Percentiles rank a stretch among this genome's conserved stretches.
Evolutionary conservation across 768 basidiomycete species (phyloP).

Genomic region (Podaxis rugospora): DNA sequence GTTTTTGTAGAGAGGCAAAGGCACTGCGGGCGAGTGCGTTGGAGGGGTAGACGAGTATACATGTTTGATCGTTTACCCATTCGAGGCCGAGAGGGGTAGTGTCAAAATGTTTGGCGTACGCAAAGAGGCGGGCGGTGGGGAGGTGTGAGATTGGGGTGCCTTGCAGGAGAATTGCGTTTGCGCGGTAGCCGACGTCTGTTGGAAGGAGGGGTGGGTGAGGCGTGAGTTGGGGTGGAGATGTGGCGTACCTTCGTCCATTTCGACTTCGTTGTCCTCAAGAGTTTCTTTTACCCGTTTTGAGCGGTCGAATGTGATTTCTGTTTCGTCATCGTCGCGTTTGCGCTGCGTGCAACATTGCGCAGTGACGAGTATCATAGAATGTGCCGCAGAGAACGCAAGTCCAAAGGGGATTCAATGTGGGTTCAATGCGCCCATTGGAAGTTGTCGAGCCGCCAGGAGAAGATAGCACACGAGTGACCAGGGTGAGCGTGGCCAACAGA

Average conservation of each 20-base stretch:
- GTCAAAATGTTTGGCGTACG: slow-evolving; percentile 77
- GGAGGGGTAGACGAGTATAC: slow-evolving; percentile 69
- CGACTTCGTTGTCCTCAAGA: slow-evolving; percentile 29
- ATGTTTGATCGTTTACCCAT: slow-evolving; percentile 84
- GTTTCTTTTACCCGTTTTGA: slow-evolving; percentile 1
- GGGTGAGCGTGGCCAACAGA: too few relatives aligned
- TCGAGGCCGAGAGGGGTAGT: slow-evolving; percentile 72
- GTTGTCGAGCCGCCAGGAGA: not conserved
- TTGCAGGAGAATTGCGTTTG: slow-evolving; percentile 55
- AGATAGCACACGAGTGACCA: too few relatives aligned
- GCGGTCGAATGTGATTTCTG: slow-evolving; percentile 18
- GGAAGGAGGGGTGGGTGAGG: not conserved
- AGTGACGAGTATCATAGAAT: not conserved
- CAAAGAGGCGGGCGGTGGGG: slow-evolving; percentile 74
- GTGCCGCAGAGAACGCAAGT: not conserved
- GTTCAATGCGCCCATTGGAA: not conserved
- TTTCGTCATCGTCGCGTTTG: slow-evolving; percentile 32
- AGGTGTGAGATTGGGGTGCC: slow-evolving; percentile 73
- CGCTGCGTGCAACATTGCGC: slow-evolving; percentile 30
- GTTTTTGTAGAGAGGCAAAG: not conserved
- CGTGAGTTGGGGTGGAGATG: not conserved
- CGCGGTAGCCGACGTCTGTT: slow-evolving; percentile 45
- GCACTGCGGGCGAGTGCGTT: slow-evolving; percentile 43
- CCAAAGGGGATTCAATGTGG: too few relatives aligned
- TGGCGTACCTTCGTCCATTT: slow-evolving; percentile 31